phyloP scores from a whole-genome alignment of 805 yeast species.

The Lachancea kluyveri region DNA sequence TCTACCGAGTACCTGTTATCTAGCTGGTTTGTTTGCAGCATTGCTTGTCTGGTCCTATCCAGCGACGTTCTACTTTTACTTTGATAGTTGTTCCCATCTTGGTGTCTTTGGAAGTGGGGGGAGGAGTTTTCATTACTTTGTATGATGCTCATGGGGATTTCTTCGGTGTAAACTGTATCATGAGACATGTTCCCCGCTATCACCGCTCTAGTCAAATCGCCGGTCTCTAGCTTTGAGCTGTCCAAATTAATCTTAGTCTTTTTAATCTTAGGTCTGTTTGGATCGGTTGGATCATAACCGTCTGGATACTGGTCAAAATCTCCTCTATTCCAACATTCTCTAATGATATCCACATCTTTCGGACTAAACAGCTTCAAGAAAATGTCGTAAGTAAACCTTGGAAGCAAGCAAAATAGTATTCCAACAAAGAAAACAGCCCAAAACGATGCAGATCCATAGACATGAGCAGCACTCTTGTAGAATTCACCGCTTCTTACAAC shows the following conservation, averaged over 20 bases:
- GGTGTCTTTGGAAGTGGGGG: slow-evolving; percentile 7
- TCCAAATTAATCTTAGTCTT: slow-evolving; percentile 34
- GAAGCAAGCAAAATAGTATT: slow-evolving; percentile 55
- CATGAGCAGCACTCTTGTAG: slow-evolving; percentile 58
- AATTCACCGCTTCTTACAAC: slow-evolving; percentile 48
- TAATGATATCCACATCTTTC: slow-evolving; percentile 61
- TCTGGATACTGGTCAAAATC: slow-evolving; percentile 61
- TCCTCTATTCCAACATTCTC: slow-evolving; percentile 65
- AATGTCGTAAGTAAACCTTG: slow-evolving; percentile 59
- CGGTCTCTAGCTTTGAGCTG: slow-evolving; percentile 22
- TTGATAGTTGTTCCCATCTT: too few species aligned
- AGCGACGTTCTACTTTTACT: slow-evolving; percentile 30
- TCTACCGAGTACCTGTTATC: slow-evolving; percentile 35
- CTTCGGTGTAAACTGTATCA: slow-evolving; percentile 33
- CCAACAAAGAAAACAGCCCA: slow-evolving; percentile 70
- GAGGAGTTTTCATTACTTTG: slow-evolving; percentile 8
- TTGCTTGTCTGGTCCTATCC: slow-evolving; percentile 33
- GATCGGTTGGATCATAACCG: slow-evolving; percentile 77
- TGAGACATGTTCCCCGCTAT: slow-evolving; percentile 18
- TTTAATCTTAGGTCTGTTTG: slow-evolving; percentile 50
- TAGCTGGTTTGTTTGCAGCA: slow-evolving; percentile 33
- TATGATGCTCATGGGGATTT: slow-evolving; percentile 32
- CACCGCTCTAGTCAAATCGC: slow-evolving; percentile 12
- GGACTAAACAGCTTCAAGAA: slow-evolving; percentile 49
- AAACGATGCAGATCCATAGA: slow-evolving; percentile 53